These are phyloP conservation scores for Elaeagnus macrophylla DNA, from an alignment of 306 rosid species.

Conservation along the genomic window DNA sequence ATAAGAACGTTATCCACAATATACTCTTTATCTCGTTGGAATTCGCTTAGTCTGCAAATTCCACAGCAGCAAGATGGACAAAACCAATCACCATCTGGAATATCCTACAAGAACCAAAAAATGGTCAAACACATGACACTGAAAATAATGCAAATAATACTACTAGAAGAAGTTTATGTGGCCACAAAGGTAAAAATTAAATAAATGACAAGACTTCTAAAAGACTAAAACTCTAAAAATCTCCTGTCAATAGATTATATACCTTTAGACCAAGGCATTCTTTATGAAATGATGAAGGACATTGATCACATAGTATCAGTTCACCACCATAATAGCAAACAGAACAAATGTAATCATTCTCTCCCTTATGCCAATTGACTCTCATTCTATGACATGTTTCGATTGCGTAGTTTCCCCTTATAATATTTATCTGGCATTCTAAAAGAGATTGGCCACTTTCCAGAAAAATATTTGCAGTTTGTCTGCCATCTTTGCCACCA, in stretches of 20 bases:
- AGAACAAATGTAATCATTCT: slow-evolving; percentile 68
- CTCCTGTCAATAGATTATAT: slow-evolving; percentile 18
- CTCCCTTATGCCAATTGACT: slow-evolving; percentile 19
- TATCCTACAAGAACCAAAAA: slow-evolving; percentile 36
- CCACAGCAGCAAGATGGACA: slow-evolving; percentile 76
- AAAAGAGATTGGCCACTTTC: slow-evolving; percentile 70
- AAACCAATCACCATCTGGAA: slow-evolving; percentile 87
- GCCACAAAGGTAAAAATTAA: not conserved
- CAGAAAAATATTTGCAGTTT: slow-evolving; percentile 45
- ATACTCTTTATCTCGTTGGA: slow-evolving; percentile 27
- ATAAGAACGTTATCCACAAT: slow-evolving; percentile 18
- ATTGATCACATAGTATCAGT: slow-evolving; percentile 67
- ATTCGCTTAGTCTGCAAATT: slow-evolving; percentile 44
- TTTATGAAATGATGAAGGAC: slow-evolving; percentile 73
- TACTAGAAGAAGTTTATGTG: not conserved
- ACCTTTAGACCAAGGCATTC: slow-evolving; percentile 69
- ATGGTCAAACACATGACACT: slow-evolving; percentile 16
- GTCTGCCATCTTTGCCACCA: slow-evolving; percentile 31
- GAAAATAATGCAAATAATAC: slow-evolving; percentile 7
- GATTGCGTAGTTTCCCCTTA: slow-evolving; percentile 20
- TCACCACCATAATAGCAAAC: slow-evolving; percentile 81
- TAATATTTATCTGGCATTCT: slow-evolving; percentile 40
- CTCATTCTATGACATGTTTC: slow-evolving; percentile 16
- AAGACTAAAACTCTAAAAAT: slow-evolving; percentile 4
- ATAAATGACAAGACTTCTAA: not conserved